Evolutionary conservation across 2,329 filamentous ascomycete species (phyloP).

Genomic region (Cladobotryum protrusum): DNA sequence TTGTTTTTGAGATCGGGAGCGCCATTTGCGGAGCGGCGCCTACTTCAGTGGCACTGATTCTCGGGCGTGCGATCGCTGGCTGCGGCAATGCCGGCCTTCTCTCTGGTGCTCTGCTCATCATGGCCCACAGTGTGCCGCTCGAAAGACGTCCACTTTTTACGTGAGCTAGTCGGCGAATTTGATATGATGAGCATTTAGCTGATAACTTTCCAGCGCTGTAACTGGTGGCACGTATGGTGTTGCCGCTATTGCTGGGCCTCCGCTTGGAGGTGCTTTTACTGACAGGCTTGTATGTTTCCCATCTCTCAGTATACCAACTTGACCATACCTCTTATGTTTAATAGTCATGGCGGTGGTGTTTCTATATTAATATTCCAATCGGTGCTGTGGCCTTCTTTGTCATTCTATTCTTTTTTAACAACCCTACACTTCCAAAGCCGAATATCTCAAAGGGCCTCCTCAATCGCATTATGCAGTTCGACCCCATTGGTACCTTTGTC

Average conservation of each 20-base stretch:
- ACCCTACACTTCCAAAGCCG: conserved; percentile 20
- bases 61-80: conserved; percentile 40
- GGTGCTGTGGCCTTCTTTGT: conserved; percentile 4
- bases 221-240: conserved; percentile 32
- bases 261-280: conserved; percentile 24
- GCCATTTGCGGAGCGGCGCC: conserved; percentile 36
- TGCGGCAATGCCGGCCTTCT: conserved; percentile 37
- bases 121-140: conserved; percentile 3
- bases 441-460: conserved; percentile 25
- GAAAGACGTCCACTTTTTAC: conserved; percentile 16
- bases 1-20: conserved; percentile 44
- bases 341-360: too few relatives aligned
- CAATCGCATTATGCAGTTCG: conserved; percentile 1
- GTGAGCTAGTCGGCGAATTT: too few relatives aligned
- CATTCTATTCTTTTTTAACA: neutral
- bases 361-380: conserved; percentile 7
- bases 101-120: conserved; percentile 3
- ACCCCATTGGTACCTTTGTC: conserved; percentile 15
- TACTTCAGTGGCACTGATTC: conserved; percentile 36
- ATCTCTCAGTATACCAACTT: too few relatives aligned
- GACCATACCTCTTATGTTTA: too few relatives aligned
- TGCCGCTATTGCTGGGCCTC: conserved; percentile 24
- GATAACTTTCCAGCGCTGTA: too few relatives aligned
- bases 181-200: too few relatives aligned
- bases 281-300: conserved; percentile 22